Conservation (phyloP, 768 basidiomycete genomes). For the Psilocybe sp. region DNA sequence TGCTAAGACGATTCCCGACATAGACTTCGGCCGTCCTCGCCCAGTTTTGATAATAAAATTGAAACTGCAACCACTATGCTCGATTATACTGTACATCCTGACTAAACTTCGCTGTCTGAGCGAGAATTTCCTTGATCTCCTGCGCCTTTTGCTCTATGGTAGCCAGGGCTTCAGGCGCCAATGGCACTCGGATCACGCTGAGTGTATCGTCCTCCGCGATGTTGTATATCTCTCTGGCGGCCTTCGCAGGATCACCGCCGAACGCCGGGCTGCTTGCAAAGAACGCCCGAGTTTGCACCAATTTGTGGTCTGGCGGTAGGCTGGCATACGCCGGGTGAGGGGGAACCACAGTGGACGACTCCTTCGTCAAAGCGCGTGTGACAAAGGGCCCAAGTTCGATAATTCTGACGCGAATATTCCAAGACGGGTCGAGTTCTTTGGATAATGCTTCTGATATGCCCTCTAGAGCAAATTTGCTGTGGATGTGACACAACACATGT, state of each 20-base stretch:
- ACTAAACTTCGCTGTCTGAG: too few relatives aligned
- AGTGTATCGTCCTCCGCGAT: background rate
- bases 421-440: background rate
- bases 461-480: slow-evolving; percentile 1
- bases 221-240: background rate
- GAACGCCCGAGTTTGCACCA: background rate
- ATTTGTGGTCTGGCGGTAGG: background rate
- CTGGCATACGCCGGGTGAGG: background rate
- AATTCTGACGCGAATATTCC: background rate
- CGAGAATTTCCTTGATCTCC: too few relatives aligned
- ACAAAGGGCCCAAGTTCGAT: background rate
- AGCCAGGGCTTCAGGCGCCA: too few relatives aligned
- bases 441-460: background rate
- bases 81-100: too few relatives aligned
- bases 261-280: background rate
- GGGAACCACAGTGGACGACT: background rate
- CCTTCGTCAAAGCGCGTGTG: background rate
- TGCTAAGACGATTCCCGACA: too few relatives aligned
- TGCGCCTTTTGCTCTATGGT: too few relatives aligned
- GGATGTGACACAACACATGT: background rate
- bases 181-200: too few relatives aligned
- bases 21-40: too few relatives aligned
- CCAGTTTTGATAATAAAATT: too few relatives aligned
- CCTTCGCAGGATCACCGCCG: background rate
- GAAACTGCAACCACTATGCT: too few relatives aligned